Conservation (phyloP, 768 basidiomycete species). For the Podaxis sp. region DNA sequence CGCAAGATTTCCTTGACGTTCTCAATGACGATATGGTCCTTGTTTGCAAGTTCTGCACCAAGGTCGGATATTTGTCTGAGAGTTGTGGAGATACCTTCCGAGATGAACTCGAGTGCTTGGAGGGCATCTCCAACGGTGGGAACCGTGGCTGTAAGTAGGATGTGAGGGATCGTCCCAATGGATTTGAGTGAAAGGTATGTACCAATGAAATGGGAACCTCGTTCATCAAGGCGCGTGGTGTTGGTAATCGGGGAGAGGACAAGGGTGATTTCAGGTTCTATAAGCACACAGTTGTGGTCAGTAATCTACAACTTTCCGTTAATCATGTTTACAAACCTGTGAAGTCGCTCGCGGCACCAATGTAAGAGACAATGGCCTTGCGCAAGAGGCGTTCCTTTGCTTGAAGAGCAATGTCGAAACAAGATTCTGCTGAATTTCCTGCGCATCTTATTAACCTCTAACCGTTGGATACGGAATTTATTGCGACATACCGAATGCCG, state of each 20-base stretch:
- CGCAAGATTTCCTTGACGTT: constrained; percentile 66
- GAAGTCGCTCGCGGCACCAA: constrained; percentile 71
- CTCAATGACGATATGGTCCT: constrained; percentile 67
- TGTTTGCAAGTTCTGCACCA: constrained; percentile 67
- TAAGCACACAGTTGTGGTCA: not conserved
- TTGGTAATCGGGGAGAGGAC: constrained; percentile 68
- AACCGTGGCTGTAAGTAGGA: constrained; percentile 52
- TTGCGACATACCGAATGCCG: constrained; percentile 49
- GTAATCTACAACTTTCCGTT: not conserved
- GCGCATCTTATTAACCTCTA: constrained; percentile 3
- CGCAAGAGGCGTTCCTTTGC: constrained; percentile 57
- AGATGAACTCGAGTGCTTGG: constrained; percentile 61
- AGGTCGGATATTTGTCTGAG: constrained; percentile 69
- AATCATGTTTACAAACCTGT: constrained; percentile 41
- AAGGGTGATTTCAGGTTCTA: constrained; percentile 70
- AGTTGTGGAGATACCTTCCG: constrained; percentile 55
- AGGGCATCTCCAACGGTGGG: constrained; percentile 77
- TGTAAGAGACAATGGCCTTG: constrained; percentile 62
- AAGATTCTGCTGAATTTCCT: constrained; percentile 54
- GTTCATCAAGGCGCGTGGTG: constrained; percentile 56
- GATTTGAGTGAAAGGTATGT: constrained; percentile 18
- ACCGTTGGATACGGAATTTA: not conserved
- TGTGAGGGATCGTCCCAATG: not conserved
- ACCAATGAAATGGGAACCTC: constrained; percentile 57
- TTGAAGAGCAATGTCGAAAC: constrained; percentile 58